phyloP scores from a whole-genome alignment of 2,329 filamentous ascomycete genomes.

The Nemania serpens region DNA sequence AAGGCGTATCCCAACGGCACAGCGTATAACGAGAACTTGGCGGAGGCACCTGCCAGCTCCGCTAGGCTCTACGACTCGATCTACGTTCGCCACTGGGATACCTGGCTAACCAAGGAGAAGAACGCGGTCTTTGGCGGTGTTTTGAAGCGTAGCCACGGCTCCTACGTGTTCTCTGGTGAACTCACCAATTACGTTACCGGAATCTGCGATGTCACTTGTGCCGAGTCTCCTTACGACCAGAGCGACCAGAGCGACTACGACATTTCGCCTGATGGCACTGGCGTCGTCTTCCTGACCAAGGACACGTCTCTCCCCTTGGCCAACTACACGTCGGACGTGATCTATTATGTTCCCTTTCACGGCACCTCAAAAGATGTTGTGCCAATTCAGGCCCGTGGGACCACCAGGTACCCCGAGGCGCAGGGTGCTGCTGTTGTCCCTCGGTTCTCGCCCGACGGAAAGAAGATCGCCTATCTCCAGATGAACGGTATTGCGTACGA shows the following conservation, averaged over 20 bases:
- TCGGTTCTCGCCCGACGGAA: conserved; percentile 62
- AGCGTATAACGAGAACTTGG: conserved; percentile 58
- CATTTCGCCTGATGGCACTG: conserved; percentile 50
- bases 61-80: conserved; percentile 61
- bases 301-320: conserved; percentile 59
- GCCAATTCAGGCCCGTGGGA: conserved; percentile 43
- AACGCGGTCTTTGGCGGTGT: conserved; percentile 65
- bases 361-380: conserved; percentile 40
- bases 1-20: conserved; percentile 62
- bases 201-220: conserved; percentile 41
- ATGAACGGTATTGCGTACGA: conserved; percentile 66
- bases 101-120: conserved; percentile 58
- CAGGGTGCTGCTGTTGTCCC: conserved; percentile 44
- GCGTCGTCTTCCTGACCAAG: conserved; percentile 60
- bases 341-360: conserved; percentile 43
- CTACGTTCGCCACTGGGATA: conserved; percentile 66
- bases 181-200: conserved; percentile 45
- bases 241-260: conserved; percentile 66
- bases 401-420: conserved; percentile 38
- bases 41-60: conserved; percentile 50
- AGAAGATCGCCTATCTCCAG: conserved; percentile 62
- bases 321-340: conserved; percentile 52
- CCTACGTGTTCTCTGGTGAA: conserved; percentile 38
- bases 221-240: conserved; percentile 54
- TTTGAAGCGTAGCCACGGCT: conserved; percentile 43